These are phyloP conservation scores for Hansenula sp. DNA, from an alignment of 1,139 yeast genomes.

Conservation along the genomic window DNA sequence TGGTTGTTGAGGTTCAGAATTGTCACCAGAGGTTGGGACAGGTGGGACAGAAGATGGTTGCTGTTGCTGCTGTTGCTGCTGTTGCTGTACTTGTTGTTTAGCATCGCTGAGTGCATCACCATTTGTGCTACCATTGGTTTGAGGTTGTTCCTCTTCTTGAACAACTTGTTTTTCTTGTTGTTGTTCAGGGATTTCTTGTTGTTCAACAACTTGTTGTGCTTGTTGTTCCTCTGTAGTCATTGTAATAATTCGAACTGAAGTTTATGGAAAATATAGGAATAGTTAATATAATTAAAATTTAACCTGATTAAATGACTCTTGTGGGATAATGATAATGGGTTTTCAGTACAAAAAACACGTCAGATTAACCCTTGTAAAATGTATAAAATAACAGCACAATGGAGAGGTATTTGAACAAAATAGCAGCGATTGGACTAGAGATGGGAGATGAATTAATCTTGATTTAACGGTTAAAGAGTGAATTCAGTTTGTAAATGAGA, in stretches of 20 bases:
- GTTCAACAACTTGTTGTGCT: slow-evolving; percentile 5
- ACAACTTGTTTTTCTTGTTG: not conserved
- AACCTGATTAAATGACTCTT: no score
- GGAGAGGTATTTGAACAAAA: no score
- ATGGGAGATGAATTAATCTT: no score
- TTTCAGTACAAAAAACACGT: no score
- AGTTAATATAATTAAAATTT: not conserved
- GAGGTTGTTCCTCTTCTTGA: not conserved
- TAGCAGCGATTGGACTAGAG: no score
- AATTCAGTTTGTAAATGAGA: no score
- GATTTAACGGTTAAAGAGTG: no score
- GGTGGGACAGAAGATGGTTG: slow-evolving; percentile 1
- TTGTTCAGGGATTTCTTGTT: slow-evolving; percentile 4
- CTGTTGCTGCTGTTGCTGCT: slow-evolving; percentile 2
- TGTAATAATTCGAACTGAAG: no score
- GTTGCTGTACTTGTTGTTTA: slow-evolving; percentile 6
- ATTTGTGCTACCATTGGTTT: no score
- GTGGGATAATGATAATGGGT: no score
- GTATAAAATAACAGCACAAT: no score
- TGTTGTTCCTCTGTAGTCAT: slow-evolving; percentile 8
- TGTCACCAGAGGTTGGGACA: not conserved
- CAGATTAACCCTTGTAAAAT: no score
- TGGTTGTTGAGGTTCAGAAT: slow-evolving; percentile 12
- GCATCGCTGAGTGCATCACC: not conserved
- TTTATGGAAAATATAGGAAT: not conserved